A percentile compares a stretch with the other conserved stretches of the same genome.
Evolutionary conservation across 2,329 filamentous ascomycete genomes (phyloP).

Genomic region (Magnaporthales sp.): DNA sequence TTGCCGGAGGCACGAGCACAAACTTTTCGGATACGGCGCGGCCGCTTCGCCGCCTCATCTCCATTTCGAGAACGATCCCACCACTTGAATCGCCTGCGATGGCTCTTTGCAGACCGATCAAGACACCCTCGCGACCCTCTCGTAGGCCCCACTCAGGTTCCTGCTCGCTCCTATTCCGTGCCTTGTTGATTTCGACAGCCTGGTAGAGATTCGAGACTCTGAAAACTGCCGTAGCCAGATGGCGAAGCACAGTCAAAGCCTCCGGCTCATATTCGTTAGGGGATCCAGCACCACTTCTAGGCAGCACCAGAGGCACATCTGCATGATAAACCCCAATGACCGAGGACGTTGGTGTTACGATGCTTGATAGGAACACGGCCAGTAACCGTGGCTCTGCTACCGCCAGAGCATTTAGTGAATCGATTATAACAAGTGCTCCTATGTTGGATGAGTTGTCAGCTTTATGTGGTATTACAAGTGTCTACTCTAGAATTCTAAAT

Average conservation of each 20-base stretch:
- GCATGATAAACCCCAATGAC: slow-evolving; percentile 75
- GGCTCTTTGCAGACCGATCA: slow-evolving; percentile 51
- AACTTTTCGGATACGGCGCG: slow-evolving; percentile 65
- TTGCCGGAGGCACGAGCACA: slow-evolving; percentile 30
- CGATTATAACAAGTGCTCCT: slow-evolving; percentile 72
- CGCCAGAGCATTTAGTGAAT: slow-evolving; percentile 64
- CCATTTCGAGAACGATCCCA: slow-evolving; percentile 69
- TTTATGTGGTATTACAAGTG: slow-evolving; percentile 10
- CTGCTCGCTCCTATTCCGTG: slow-evolving; percentile 63
- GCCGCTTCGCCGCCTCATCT: slow-evolving; percentile 77
- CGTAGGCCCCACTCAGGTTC: slow-evolving; percentile 72
- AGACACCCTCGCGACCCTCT: slow-evolving; percentile 69
- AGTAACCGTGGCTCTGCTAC: slow-evolving; percentile 46
- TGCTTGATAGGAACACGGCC: slow-evolving; percentile 59
- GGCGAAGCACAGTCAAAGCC: slow-evolving; percentile 64
- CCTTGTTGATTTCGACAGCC: slow-evolving; percentile 64
- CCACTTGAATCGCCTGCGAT: slow-evolving; percentile 15
- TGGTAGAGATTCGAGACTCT: slow-evolving; percentile 66
- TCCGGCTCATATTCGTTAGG: slow-evolving; percentile 53
- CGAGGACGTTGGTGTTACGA: slow-evolving; percentile 58
- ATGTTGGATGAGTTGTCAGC: not conserved
- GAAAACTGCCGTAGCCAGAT: slow-evolving; percentile 83
- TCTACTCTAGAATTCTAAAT: not conserved
- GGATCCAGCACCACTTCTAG: slow-evolving; percentile 14
- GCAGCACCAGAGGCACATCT: slow-evolving; percentile 58